phyloP scores from a whole-genome alignment of 495 filamentous ascomycete genomes.

The Durotheca rogersii region DNA sequence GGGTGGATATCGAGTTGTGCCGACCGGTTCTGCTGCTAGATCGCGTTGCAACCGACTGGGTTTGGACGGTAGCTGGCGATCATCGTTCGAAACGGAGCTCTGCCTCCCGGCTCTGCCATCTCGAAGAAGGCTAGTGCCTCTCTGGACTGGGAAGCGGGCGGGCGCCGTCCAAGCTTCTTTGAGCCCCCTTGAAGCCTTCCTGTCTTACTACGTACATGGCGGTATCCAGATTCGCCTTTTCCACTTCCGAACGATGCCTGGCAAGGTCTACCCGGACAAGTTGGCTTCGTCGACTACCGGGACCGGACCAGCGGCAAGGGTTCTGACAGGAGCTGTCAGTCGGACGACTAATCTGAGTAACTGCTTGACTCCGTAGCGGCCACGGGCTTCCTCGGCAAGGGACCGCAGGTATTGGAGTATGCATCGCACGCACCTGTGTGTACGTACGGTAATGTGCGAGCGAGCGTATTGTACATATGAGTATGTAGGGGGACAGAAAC shows the following conservation, averaged over 20 bases:
- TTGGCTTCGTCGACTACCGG: conserved; percentile 18
- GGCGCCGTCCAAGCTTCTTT: conserved; percentile 17
- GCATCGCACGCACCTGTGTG: no score
- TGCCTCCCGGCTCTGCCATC: conserved; percentile 41
- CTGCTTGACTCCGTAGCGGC: no score
- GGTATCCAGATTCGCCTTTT: conserved; percentile 15
- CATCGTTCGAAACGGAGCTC: conserved; percentile 40
- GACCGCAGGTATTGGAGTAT: conserved; percentile 1
- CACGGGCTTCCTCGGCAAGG: conserved; percentile 6
- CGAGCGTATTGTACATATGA: no score
- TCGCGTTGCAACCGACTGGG: conserved; percentile 38
- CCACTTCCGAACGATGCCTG: conserved; percentile 13
- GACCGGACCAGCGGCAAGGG: conserved; percentile 23
- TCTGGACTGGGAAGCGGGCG: conserved; percentile 23
- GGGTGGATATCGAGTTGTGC: neutral
- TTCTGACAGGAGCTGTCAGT: conserved; percentile 5
- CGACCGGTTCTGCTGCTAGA: conserved; percentile 23
- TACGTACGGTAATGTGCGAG: no score
- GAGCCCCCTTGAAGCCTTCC: no score
- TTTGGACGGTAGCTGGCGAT: conserved; percentile 37
- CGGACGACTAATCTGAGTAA: no score
- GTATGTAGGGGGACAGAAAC: no score
- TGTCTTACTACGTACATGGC: conserved; percentile 14
- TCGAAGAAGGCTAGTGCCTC: conserved; percentile 40
- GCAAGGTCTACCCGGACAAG: conserved; percentile 11